Base-by-base conservation (phyloP, 2,329 filamentous ascomycete genomes). In the Claviceps sp. region DNA sequence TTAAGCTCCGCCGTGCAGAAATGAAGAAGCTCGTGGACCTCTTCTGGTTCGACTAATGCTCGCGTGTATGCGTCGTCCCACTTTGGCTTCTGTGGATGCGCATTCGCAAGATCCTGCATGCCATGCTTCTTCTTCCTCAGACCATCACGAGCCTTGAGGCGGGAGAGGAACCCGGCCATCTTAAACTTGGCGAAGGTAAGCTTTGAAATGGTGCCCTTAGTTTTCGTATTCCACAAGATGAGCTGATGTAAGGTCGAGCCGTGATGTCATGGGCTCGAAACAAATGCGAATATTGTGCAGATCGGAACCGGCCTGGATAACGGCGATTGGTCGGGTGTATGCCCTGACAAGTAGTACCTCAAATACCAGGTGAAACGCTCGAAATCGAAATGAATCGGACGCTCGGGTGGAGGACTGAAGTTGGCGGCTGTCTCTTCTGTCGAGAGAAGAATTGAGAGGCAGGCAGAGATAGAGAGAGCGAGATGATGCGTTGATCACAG, bases 1-100 rank as follows among this genome's bases (percentile, higher is more conserved):
- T 97, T 98, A 67, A 98, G 79, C 71, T 98, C 93, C 52, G 83
- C 77, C 11, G 90, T 94, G 71, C 89, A 96, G 58, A 83, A 81
- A 64, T 83, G 79, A 49, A 97, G 75, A 56, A 98, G 72, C 64
- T 95, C 89, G 61, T 90, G 84, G 47, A 98, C 83, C 71, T 98
- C 93, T 58, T 95, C 88, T 5, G 90, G 86, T 50, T 88, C 84
- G 58, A 98, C 83, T 46, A 83, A 80, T 51, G 78, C 86, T 62
- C 91, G 85, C 56, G 82, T 77, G 80, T 89, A 98, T 57, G 88
- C 86, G 66, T 96, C 86, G 55, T 88, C 86, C 85, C 88, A 96
- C 67, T 78, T 79, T 52, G 86, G 86, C 69, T 89, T 88, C 55
- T 75, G 69, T 39, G 82, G 79, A 26, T 74, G 69, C 56, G 76